Conservation (phyloP, 495 filamentous ascomycete genomes). For the Filosporella fistucella region DNA sequence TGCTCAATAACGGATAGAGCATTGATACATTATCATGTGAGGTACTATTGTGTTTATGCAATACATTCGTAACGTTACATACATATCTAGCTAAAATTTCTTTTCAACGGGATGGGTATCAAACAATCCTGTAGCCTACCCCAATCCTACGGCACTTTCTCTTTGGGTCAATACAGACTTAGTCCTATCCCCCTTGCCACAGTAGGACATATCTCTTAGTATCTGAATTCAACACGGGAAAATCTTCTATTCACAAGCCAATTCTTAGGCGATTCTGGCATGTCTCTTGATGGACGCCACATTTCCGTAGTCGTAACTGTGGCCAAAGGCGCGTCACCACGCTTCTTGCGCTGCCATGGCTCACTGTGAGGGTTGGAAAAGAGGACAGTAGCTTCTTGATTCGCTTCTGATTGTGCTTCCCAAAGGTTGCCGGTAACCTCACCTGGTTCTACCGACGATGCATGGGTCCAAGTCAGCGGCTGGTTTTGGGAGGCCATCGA, state of each 20-base stretch:
- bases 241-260: constrained; percentile 12
- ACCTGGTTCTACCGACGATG: background rate
- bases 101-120: no score
- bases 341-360: constrained; percentile 19
- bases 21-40: no score
- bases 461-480: background rate
- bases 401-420: background rate
- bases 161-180: no score
- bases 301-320: constrained; percentile 11
- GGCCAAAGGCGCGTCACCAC: background rate
- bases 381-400: background rate
- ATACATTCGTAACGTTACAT: no score
- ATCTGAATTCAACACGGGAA: constrained; percentile 18
- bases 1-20: no score
- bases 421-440: background rate
- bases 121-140: no score
- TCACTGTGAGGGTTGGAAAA: constrained; percentile 14
- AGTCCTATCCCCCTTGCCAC: no score
- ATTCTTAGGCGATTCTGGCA: constrained; percentile 14
- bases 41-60: no score
- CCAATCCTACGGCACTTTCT: no score
- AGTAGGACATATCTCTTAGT: no score
- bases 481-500: background rate
- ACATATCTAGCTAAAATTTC: no score
- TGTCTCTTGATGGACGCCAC: constrained; percentile 11